These are phyloP conservation scores for Globisporangium carolinianum DNA, from an alignment of 352 stramenopile species.

Conservation along the genomic window DNA sequence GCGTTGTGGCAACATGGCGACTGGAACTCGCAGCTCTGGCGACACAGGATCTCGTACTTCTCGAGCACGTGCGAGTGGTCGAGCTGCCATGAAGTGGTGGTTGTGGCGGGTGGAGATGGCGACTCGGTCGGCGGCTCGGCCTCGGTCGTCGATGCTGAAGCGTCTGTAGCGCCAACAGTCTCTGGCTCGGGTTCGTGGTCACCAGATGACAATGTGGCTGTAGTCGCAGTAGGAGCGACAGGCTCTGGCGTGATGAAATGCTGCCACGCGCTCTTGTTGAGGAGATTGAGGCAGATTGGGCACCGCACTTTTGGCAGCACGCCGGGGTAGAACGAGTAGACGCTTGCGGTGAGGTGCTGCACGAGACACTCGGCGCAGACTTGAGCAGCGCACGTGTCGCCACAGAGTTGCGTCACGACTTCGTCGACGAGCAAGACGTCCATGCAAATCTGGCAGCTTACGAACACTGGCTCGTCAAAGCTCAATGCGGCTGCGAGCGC, in stretches of 20 bases:
- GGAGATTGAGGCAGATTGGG: slow-evolving; percentile 41
- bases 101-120: slow-evolving; percentile 3
- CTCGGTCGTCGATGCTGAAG: not conserved
- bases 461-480: slow-evolving; percentile 17
- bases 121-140: not conserved
- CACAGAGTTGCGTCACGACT: slow-evolving; percentile 33
- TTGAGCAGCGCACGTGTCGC: slow-evolving; percentile 27
- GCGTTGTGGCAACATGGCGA: slow-evolving; percentile 48
- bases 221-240: not conserved
- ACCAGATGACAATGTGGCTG: no score
- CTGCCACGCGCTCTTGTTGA: slow-evolving; percentile 46
- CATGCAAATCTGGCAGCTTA: slow-evolving; percentile 58
- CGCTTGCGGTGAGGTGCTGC: slow-evolving; percentile 37
- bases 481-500: not conserved
- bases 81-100: slow-evolving; percentile 8
- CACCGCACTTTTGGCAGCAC: slow-evolving; percentile 64
- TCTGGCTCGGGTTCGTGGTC: not conserved
- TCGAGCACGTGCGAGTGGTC: slow-evolving; percentile 44
- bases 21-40: slow-evolving; percentile 55
- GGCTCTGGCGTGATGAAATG: slow-evolving; percentile 21
- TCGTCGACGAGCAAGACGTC: slow-evolving; percentile 27
- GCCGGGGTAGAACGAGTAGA: slow-evolving; percentile 55
- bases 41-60: slow-evolving; percentile 52
- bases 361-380: slow-evolving; percentile 41
- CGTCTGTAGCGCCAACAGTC: not conserved